A percentile compares a stretch with the other conserved stretches of the same genome.
Evolutionary conservation across 805 yeast species (phyloP).

Genomic region (Wilhelminamyces savonicus): DNA sequence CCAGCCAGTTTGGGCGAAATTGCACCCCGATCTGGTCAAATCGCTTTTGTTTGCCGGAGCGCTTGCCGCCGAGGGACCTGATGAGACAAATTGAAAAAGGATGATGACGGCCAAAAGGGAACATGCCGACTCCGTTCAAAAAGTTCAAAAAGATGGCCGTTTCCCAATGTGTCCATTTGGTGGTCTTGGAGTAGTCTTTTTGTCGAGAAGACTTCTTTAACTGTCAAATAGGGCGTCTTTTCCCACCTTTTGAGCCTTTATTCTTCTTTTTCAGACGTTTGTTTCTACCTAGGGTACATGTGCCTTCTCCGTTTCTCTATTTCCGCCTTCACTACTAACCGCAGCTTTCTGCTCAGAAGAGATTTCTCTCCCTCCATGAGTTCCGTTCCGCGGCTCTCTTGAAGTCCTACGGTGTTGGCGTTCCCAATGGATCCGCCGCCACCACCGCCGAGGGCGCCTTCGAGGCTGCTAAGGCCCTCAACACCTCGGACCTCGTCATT

Average conservation of each 20-base stretch:
- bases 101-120: too few relatives aligned
- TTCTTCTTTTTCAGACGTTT: neutral
- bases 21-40: too few relatives aligned
- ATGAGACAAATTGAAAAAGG: too few relatives aligned
- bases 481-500: constrained; percentile 78
- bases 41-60: too few relatives aligned
- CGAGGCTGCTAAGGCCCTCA: constrained; percentile 70
- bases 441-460: constrained; percentile 84
- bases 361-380: constrained; percentile 90
- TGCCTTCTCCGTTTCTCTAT: neutral
- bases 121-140: too few relatives aligned
- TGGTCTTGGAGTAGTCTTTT: too few relatives aligned
- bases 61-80: too few relatives aligned
- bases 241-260: neutral
- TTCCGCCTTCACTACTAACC: constrained; percentile 11
- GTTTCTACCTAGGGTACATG: neutral
- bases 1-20: too few relatives aligned
- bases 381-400: constrained; percentile 89
- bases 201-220: neutral
- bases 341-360: constrained; percentile 34
- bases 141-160: too few relatives aligned
- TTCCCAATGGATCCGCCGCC: constrained; percentile 90
- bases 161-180: too few relatives aligned
- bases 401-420: constrained; percentile 77
- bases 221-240: neutral